Percentiles rank a stretch among this genome's conserved stretches.
Conservation (phyloP, 164 flowering plant genomes). For the Saururus chinensis region DNA sequence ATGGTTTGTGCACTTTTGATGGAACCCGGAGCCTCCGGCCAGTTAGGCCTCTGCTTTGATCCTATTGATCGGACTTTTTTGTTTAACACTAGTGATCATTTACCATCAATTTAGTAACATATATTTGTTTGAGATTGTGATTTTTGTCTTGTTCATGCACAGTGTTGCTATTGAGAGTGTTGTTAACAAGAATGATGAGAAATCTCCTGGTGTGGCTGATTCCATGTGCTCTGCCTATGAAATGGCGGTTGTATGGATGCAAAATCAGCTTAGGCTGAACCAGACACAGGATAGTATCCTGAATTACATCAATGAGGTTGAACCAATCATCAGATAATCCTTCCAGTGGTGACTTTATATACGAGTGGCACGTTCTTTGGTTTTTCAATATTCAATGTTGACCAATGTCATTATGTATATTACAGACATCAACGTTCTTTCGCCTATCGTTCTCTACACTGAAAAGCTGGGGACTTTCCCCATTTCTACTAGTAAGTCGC, state of each 20-base stretch:
- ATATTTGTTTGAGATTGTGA: background rate
- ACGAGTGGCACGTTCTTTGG: constrained; percentile 7
- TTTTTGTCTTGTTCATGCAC: background rate
- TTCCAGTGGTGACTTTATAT: too few species aligned
- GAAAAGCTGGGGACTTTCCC: too few species aligned
- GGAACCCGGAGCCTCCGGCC: constrained; percentile 69
- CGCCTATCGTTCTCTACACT: too few species aligned
- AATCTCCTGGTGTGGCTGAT: constrained; percentile 30
- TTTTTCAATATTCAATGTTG: background rate
- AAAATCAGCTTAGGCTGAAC: constrained; percentile 54
- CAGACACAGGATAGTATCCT: constrained; percentile 48
- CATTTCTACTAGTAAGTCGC: too few species aligned
- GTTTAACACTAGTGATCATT: background rate
- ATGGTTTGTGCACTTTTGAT: constrained; percentile 66
- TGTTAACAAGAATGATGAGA: constrained; percentile 39
- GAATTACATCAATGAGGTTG: constrained; percentile 60
- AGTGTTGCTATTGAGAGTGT: constrained; percentile 62
- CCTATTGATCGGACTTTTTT: background rate
- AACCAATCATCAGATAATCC: background rate
- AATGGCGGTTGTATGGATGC: constrained; percentile 86
- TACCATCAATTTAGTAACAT: background rate
- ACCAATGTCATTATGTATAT: constrained; percentile 1
- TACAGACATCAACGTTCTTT: too few species aligned
- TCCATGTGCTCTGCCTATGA: constrained; percentile 70
- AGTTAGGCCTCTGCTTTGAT: constrained; percentile 3